phyloP scores from a whole-genome alignment of 176 grass and related monocot species.

The Saccharum officinarum region DNA sequence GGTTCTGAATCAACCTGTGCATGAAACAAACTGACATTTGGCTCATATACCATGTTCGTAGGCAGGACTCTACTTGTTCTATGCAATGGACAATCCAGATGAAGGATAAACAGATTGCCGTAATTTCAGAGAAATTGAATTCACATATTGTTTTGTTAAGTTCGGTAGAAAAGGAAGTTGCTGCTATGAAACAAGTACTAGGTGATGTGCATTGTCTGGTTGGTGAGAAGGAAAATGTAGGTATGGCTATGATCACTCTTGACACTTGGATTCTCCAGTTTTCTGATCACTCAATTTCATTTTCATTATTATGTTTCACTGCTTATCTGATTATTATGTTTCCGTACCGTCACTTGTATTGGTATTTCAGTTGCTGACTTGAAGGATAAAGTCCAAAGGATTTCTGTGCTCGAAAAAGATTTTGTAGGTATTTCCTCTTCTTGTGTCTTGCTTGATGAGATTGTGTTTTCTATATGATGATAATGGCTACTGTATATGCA shows the following conservation, averaged over 20 bases:
- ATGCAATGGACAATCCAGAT: constrained; percentile 70
- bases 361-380: constrained; percentile 58
- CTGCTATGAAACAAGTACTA: constrained; percentile 53
- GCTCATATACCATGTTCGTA: constrained; percentile 33
- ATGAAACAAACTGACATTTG: constrained; percentile 35
- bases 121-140: constrained; percentile 77
- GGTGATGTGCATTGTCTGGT: constrained; percentile 57
- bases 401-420: constrained; percentile 76
- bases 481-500: not conserved
- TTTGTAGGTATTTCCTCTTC: constrained; percentile 59
- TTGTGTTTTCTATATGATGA: constrained; percentile 11
- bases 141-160: constrained; percentile 70
- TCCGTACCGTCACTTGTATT: constrained; percentile 1
- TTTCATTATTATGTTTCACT: constrained; percentile 18
- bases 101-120: constrained; percentile 69
- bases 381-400: constrained; percentile 70
- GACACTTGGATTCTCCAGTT: not conserved
- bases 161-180: constrained; percentile 69
- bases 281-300: not conserved
- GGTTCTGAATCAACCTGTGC: constrained; percentile 5
- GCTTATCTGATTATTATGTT: not conserved
- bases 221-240: constrained; percentile 77
- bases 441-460: constrained; percentile 19
- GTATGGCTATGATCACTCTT: constrained; percentile 43
- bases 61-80: constrained; percentile 82